Conservation (phyloP, 2,329 filamentous ascomycete species). For the Rutstroemia sp. region DNA sequence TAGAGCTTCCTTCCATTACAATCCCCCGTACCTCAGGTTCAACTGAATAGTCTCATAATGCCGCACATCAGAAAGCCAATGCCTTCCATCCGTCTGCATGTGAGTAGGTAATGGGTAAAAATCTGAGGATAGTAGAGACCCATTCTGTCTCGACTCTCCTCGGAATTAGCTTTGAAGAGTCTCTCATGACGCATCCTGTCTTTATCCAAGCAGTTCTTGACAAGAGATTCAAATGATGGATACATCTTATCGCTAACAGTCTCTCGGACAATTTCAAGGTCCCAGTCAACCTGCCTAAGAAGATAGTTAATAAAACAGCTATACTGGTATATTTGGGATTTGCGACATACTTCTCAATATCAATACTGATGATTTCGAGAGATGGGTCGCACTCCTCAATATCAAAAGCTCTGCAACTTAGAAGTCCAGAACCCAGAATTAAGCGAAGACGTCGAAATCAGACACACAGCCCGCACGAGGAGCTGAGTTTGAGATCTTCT, state of each 20-base stretch:
- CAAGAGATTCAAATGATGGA: conserved; percentile 12
- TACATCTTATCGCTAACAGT: conserved; percentile 17
- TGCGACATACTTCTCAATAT: conserved; percentile 16
- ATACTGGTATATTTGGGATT: background rate
- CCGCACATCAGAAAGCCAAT: too few relatives aligned
- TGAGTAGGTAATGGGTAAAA: too few relatives aligned
- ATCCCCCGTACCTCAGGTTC: too few relatives aligned
- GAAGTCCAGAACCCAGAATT: too few relatives aligned
- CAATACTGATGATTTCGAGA: conserved; percentile 22
- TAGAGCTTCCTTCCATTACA: too few relatives aligned
- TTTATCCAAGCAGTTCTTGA: conserved; percentile 17
- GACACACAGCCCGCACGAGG: too few relatives aligned
- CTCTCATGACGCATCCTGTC: background rate
- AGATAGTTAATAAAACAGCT: background rate
- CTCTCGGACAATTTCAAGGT: conserved; percentile 26
- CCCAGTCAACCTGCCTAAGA: conserved; percentile 25
- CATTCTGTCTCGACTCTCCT: too few relatives aligned
- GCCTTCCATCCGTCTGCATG: too few relatives aligned
- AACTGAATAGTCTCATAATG: too few relatives aligned
- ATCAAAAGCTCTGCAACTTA: conserved; percentile 10
- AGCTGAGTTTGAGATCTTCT: conserved; percentile 18
- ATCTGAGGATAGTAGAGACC: too few relatives aligned
- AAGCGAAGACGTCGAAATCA: too few relatives aligned
- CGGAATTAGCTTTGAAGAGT: too few relatives aligned
- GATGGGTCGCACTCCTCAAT: conserved; percentile 18